Conservation (phyloP, 208 protist species). For the Endotrypanum monterogeii region DNA sequence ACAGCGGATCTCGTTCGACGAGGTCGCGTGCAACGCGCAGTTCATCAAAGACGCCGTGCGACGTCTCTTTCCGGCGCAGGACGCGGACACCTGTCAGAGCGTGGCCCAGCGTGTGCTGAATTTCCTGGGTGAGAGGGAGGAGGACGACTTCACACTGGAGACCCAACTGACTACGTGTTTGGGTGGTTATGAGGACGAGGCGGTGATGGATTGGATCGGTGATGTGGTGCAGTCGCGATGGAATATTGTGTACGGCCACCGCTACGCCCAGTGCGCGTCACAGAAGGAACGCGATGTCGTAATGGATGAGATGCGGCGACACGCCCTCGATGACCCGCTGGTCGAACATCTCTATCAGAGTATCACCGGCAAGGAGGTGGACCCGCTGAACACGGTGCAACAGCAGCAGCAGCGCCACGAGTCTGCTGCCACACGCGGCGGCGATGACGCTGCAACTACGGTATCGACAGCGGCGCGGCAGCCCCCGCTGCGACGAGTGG, state of each 20-base stretch:
- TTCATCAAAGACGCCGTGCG: conserved; percentile 82
- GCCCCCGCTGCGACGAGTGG: conserved; percentile 62
- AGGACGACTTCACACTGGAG: conserved; percentile 75
- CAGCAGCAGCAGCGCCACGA: conserved; percentile 9
- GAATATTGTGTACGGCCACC: conserved; percentile 81
- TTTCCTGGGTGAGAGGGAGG: conserved; percentile 55
- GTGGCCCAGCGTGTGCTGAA: conserved; percentile 70
- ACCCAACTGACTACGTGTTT: conserved; percentile 89
- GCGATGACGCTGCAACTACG: conserved; percentile 10
- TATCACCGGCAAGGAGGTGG: conserved; percentile 82
- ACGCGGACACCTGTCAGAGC: conserved; percentile 52
- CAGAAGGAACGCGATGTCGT: conserved; percentile 74
- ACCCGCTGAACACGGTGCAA: conserved; percentile 28
- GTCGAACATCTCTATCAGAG: conserved; percentile 83
- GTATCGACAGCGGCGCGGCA: conserved; percentile 30
- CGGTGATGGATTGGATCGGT: conserved; percentile 80
- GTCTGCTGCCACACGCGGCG: neutral
- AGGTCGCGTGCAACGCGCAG: conserved; percentile 82
- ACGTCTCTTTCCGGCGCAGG: conserved; percentile 74
- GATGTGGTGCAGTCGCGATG: conserved; percentile 72
- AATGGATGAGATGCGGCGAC: conserved; percentile 72
- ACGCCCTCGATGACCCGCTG: conserved; percentile 56
- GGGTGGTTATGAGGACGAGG: conserved; percentile 83
- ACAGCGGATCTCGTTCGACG: conserved; percentile 68
- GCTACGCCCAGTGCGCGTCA: conserved; percentile 55